Evolutionary conservation across 176 grass and related monocot species (phyloP).

Genomic region (Triticum urartu): DNA sequence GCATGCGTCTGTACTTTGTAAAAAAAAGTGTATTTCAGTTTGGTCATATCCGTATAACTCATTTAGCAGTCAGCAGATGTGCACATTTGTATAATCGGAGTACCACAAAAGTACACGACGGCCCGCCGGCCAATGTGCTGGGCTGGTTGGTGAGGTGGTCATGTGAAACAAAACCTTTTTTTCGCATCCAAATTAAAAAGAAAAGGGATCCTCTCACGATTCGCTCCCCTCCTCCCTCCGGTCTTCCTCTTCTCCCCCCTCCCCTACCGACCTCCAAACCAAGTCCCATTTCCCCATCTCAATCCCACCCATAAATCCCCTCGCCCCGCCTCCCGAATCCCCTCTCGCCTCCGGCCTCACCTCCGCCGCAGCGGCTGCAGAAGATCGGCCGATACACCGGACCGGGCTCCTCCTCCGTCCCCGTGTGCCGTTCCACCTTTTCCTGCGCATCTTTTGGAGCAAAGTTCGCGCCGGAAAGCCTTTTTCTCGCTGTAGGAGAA

Average conservation of each 20-base stretch:
- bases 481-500: not conserved
- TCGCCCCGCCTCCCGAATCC: not conserved
- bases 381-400: not conserved
- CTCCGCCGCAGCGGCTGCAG: not conserved
- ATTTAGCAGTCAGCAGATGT: too few relatives aligned
- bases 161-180: not conserved
- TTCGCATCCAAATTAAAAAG: too few relatives aligned
- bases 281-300: conserved; percentile 19
- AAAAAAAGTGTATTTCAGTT: too few relatives aligned
- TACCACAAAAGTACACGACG: not conserved
- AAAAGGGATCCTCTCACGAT: not conserved
- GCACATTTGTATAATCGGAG: too few relatives aligned
- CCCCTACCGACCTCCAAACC: not conserved
- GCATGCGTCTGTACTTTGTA: too few relatives aligned
- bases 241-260: not conserved
- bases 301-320: not conserved
- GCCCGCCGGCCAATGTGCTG: not conserved
- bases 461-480: not conserved
- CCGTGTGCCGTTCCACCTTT: not conserved
- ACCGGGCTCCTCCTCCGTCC: not conserved
- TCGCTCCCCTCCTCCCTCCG: not conserved
- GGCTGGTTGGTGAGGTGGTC: not conserved
- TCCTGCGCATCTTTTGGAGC: not conserved
- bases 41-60: too few relatives aligned
- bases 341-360: not conserved